Evolutionary conservation across 2,329 filamentous ascomycete genomes (phyloP).

Genomic region (Fusarium pilosicola): DNA sequence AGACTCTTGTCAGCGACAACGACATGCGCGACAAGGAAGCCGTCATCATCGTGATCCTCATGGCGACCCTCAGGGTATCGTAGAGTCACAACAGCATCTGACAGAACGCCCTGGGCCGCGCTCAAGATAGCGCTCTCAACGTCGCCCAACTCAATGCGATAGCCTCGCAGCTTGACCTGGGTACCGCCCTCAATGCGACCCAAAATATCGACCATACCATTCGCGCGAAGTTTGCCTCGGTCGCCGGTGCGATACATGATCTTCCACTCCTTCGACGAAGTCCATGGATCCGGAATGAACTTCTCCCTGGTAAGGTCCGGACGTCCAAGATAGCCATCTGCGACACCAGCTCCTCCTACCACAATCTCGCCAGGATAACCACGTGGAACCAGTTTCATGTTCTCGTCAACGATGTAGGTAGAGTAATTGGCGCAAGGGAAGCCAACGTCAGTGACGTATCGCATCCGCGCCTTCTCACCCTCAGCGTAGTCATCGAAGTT

Average conservation of each 20-base stretch:
- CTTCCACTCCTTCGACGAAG: not conserved
- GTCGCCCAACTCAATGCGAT: conserved; percentile 59
- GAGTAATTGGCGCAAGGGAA: conserved; percentile 7
- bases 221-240: conserved; percentile 31
- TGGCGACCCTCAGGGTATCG: not conserved
- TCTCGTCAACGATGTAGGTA: not conserved
- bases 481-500: not conserved
- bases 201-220: conserved; percentile 49
- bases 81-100: not conserved
- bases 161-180: conserved; percentile 57
- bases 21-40: not conserved
- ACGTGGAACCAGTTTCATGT: not conserved
- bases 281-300: conserved; percentile 9
- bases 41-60: not conserved
- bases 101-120: not conserved
- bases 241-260: conserved; percentile 32
- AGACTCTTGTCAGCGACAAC: conserved; percentile 5
- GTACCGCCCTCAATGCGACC: conserved; percentile 55
- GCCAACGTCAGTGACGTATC: conserved; percentile 4
- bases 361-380: conserved; percentile 6
- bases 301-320: not conserved
- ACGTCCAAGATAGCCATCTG: conserved; percentile 4
- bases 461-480: not conserved
- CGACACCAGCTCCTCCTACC: conserved; percentile 10
- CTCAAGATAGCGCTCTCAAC: conserved; percentile 18